phyloP scores from a whole-genome alignment of 805 yeast species.

The Wickerhamomyces pijperi region DNA sequence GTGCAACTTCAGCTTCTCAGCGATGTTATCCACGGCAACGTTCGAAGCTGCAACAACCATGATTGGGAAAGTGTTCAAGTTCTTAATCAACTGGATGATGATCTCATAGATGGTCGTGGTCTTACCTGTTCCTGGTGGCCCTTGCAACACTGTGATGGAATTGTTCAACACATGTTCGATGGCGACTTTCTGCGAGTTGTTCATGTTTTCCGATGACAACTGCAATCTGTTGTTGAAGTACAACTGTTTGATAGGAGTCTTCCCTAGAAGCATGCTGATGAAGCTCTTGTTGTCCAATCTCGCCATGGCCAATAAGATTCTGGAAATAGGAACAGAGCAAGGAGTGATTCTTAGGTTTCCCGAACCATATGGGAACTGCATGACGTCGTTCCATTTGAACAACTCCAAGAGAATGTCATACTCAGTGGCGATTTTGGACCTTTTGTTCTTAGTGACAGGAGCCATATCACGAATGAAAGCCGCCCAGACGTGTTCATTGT shows the following conservation, averaged over 20 bases:
- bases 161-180: constrained; percentile 17
- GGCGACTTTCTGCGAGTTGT: constrained; percentile 49
- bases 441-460: constrained; percentile 12
- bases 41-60: constrained; percentile 69
- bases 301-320: constrained; percentile 59
- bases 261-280: constrained; percentile 41
- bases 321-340: constrained; percentile 48
- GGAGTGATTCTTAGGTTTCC: constrained; percentile 37
- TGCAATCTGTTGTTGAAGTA: constrained; percentile 43
- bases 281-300: constrained; percentile 42
- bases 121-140: constrained; percentile 83
- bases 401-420: constrained; percentile 32
- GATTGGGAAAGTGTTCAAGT: constrained; percentile 48
- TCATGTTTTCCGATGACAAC: constrained; percentile 37
- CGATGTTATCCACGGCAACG: constrained; percentile 67
- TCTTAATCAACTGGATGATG: constrained; percentile 41
- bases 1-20: constrained; percentile 50
- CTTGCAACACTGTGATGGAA: constrained; percentile 48
- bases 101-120: constrained; percentile 64
- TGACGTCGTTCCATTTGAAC: constrained; percentile 45
- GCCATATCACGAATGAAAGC: constrained; percentile 39
- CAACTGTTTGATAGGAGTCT: constrained; percentile 42
- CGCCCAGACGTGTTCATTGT: constrained; percentile 48
- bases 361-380: constrained; percentile 34
- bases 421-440: constrained; percentile 24